Evolutionary conservation across 352 stramenopile species (phyloP).

Genomic region (Pythium vanterpoolii): DNA sequence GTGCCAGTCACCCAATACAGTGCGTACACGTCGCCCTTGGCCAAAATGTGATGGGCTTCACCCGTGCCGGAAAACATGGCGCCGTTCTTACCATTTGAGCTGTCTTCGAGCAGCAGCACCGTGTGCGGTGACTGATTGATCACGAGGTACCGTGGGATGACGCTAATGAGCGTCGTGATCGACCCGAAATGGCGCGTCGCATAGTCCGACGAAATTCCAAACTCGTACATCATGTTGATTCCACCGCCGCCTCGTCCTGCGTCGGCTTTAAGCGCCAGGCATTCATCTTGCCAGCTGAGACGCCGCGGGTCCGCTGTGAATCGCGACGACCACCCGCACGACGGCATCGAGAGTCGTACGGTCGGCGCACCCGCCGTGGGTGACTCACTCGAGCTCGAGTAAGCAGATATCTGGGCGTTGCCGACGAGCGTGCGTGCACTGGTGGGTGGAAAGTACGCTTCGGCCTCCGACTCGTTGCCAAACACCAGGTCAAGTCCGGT

Average conservation of each 20-base stretch:
- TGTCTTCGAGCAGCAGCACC: conserved; percentile 59
- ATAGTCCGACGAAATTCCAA: conserved; percentile 80
- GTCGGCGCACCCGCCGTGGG: conserved; percentile 30
- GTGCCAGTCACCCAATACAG: conserved; percentile 70
- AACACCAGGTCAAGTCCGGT: conserved; percentile 73
- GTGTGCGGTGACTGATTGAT: conserved; percentile 68
- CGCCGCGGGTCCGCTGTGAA: conserved; percentile 67
- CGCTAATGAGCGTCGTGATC: conserved; percentile 78
- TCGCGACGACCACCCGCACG: conserved; percentile 62
- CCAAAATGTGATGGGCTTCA: conserved; percentile 70
- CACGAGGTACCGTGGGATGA: conserved; percentile 79
- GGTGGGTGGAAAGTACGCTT: conserved; percentile 55
- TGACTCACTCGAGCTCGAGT: conserved; percentile 39
- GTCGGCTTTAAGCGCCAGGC: conserved; percentile 47
- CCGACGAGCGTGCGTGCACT: conserved; percentile 61
- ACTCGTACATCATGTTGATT: conserved; percentile 61
- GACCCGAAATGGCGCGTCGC: conserved; percentile 78
- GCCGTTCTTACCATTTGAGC: conserved; percentile 3
- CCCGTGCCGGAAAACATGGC: conserved; percentile 24
- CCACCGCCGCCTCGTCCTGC: conserved; percentile 19
- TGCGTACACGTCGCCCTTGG: conserved; percentile 65
- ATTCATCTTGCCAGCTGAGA: conserved; percentile 87
- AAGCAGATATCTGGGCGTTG: conserved; percentile 72
- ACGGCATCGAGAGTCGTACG: conserved; percentile 53
- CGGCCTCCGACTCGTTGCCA: conserved; percentile 57